Evolutionary conservation across 1,284 basidiomycete species (phyloP).

Genomic region (Cutaneotrichosporon curvatum): DNA sequence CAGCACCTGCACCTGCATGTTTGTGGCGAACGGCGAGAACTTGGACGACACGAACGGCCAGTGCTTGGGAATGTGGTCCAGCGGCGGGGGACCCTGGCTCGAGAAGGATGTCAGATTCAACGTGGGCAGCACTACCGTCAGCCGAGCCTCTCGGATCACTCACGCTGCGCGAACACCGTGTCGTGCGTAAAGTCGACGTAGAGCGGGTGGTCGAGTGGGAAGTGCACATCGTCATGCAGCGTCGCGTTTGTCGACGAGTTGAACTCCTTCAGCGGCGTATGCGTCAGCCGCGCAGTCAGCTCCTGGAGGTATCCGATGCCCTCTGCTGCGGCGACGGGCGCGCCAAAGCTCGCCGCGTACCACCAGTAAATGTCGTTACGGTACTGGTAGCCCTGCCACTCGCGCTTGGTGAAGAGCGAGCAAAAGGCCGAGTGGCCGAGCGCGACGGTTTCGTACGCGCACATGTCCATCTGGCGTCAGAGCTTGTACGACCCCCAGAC

Average conservation of each 20-base stretch:
- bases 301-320: slow-evolving; percentile 49
- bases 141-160: slow-evolving; percentile 5
- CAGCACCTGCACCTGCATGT: slow-evolving; percentile 58
- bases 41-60: slow-evolving; percentile 46
- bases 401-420: slow-evolving; percentile 57
- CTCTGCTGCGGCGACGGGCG: slow-evolving; percentile 41
- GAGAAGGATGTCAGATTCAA: slow-evolving; percentile 65
- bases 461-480: slow-evolving; percentile 17
- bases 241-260: slow-evolving; percentile 55
- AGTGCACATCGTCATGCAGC: slow-evolving; percentile 54
- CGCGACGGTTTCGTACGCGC: slow-evolving; percentile 33
- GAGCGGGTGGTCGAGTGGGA: slow-evolving; percentile 58
- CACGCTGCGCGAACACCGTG: slow-evolving; percentile 40
- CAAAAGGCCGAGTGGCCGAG: slow-evolving; percentile 51
- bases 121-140: slow-evolving; percentile 51
- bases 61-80: slow-evolving; percentile 59
- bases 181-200: slow-evolving; percentile 45
- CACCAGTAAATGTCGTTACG: slow-evolving; percentile 47
- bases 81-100: slow-evolving; percentile 60
- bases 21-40: slow-evolving; percentile 52
- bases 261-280: slow-evolving; percentile 51
- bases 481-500: not conserved
- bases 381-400: slow-evolving; percentile 62
- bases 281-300: slow-evolving; percentile 42
- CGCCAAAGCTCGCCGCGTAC: slow-evolving; percentile 44